Evolutionary conservation across 768 basidiomycete genomes (phyloP).

Genomic region (Podaxis rugospora): DNA sequence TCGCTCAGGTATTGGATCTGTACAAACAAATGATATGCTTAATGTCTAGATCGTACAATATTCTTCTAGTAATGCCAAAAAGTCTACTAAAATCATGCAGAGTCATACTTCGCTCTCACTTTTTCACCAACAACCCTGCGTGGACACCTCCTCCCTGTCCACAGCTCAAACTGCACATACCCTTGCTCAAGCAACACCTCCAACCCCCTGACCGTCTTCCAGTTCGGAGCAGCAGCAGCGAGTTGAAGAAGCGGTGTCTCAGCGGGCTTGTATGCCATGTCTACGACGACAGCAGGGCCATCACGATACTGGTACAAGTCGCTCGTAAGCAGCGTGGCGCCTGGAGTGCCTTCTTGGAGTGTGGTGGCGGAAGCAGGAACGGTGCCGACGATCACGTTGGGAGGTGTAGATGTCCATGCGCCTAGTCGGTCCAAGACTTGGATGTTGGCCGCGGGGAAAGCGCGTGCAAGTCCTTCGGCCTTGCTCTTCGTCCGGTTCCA

Average conservation of each 20-base stretch:
- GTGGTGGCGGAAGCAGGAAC: constrained; percentile 71
- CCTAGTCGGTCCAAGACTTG: constrained; percentile 57
- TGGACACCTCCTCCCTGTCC: constrained; percentile 72
- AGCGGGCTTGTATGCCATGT: constrained; percentile 92
- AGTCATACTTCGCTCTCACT: constrained; percentile 45
- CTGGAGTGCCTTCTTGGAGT: constrained; percentile 20
- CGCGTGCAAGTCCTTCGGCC: constrained; percentile 61
- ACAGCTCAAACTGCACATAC: constrained; percentile 76
- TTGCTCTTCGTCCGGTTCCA: constrained; percentile 81
- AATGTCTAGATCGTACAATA: background rate
- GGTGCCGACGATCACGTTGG: constrained; percentile 82
- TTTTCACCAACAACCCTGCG: constrained; percentile 32
- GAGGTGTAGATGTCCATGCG: constrained; percentile 45
- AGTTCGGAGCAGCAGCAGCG: constrained; percentile 48
- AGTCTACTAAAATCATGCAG: background rate
- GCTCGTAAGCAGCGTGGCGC: constrained; percentile 46
- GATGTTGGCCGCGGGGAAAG: constrained; percentile 65
- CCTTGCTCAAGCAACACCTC: constrained; percentile 89
- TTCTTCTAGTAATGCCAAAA: background rate
- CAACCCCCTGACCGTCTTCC: constrained; percentile 74
- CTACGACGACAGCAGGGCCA: constrained; percentile 67
- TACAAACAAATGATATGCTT: background rate
- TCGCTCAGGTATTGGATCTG: background rate
- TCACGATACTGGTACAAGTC: constrained; percentile 51
- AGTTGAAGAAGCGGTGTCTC: constrained; percentile 75